Conservation (phyloP, 192 early-diverging fungal genomes). For the Backusella westeae region DNA sequence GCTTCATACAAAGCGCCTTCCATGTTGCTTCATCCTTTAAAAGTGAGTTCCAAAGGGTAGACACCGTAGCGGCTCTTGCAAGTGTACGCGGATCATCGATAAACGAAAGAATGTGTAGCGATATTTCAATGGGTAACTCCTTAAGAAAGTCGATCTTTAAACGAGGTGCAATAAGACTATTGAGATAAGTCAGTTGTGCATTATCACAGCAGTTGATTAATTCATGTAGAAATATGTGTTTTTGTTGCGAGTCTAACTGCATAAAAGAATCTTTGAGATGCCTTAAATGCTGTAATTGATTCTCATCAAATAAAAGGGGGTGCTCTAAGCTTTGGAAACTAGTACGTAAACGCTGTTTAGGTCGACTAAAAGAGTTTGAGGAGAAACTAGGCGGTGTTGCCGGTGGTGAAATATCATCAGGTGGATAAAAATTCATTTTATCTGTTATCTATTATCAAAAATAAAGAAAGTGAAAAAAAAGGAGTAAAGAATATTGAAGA, state of each 20-base stretch:
- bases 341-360: conserved; percentile 3
- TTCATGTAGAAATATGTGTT: conserved; percentile 40
- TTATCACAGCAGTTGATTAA: conserved; percentile 49
- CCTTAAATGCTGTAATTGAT: conserved; percentile 21
- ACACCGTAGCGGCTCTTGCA: conserved; percentile 71
- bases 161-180: conserved; percentile 50
- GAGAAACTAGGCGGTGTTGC: conserved; percentile 34
- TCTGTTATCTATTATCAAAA: background rate
- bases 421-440: conserved; percentile 30
- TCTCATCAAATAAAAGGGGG: conserved; percentile 22
- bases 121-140: conserved; percentile 71
- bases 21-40: conserved; percentile 51
- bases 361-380: conserved; percentile 19
- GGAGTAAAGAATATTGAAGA: background rate
- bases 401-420: conserved; percentile 38
- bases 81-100: conserved; percentile 81
- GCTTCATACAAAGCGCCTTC: conserved; percentile 40
- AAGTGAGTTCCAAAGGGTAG: conserved; percentile 54
- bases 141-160: conserved; percentile 91
- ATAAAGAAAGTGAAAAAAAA: background rate
- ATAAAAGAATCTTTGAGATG: conserved; percentile 39
- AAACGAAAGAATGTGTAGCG: conserved; percentile 81
- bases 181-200: conserved; percentile 48
- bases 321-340: background rate
- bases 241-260: conserved; percentile 27